A percentile compares a stretch with the other conserved stretches of the same genome.
phyloP scores from a whole-genome alignment of 2,329 filamentous ascomycete genomes.

The Ceratocystis harringtonii region DNA sequence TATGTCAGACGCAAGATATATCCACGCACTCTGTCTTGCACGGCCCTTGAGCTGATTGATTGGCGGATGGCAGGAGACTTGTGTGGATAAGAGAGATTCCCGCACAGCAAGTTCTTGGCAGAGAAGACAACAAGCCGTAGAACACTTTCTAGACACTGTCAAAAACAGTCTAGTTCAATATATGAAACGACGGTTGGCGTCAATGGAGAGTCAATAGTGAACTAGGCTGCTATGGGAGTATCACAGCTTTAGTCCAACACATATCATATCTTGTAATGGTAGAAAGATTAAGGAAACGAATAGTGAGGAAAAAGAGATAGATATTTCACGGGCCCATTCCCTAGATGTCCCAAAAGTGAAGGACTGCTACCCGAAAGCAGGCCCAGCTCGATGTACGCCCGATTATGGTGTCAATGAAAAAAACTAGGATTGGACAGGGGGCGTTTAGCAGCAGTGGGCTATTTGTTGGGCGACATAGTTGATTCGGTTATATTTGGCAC shows the following conservation, averaged over 20 bases:
- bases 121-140: not conserved
- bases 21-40: not conserved
- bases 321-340: not conserved
- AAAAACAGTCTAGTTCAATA: not conserved
- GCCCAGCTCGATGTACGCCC: slow-evolving; percentile 1
- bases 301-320: not conserved
- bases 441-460: not conserved
- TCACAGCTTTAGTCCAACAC: not conserved
- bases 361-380: not conserved
- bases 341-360: not conserved
- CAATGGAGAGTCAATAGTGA: not conserved
- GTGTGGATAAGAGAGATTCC: not conserved
- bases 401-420: slow-evolving; percentile 4
- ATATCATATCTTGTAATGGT: not conserved
- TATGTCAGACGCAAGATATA: not conserved
- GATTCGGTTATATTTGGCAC: not conserved
- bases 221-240: not conserved
- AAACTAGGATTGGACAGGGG: not conserved
- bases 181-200: not conserved
- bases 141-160: not conserved
- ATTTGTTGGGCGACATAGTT: not conserved
- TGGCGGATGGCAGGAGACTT: not conserved
- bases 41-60: not conserved
- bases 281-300: not conserved
- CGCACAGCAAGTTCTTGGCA: not conserved